Base-by-base conservation (phyloP, 176 grass and related monocot species). In the Avena sativa region DNA sequence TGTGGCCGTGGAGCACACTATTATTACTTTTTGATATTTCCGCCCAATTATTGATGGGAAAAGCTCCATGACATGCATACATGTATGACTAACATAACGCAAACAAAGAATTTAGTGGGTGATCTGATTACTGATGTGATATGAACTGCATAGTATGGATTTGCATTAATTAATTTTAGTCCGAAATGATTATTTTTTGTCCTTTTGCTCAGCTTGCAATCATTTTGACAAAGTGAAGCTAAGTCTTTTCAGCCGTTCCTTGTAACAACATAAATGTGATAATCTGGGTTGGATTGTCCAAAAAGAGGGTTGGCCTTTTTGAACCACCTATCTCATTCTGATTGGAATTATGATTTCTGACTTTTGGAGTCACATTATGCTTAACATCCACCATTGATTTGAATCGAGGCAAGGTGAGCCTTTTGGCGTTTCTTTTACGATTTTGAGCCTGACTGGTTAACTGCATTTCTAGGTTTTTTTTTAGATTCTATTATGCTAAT, bases 111-210 rank as follows among this genome's bases (percentile, higher is more conserved):
- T 16, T 76, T 76, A 55, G 15, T 0, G 49, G 49, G 0, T 1
- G 73, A 76, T 76, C 55, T 76, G 49, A 76, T 76, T 76, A 75
- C 9, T 76, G 74, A 76, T 76, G 74, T 76, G 74, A 76, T 55
- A 55, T 76, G 48, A 76, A 76, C 26, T 76, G 25, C 74, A 53
- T 55, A 53, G 32, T 19, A 76, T 15, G 9, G 46, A 32, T 76
- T 55, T 76, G 49, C 48, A 76, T 53, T 12, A 28, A 30, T 3
- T 55, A 9, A 11, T 55, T 55, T 19, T 34, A 34, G 1, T 55
- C 49, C 14, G 1, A 55, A 76, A 76, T 76, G 25, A 19, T 76
- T 76, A 55, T 1, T 9, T 55, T 76, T 76, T 76, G 49, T 76
- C 48, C 26, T 53, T 23, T 52, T 17, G 25, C 74, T 76, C 13